Base-by-base conservation (phyloP, 2,329 filamentous ascomycete species). In the Fusarium paranaense region DNA sequence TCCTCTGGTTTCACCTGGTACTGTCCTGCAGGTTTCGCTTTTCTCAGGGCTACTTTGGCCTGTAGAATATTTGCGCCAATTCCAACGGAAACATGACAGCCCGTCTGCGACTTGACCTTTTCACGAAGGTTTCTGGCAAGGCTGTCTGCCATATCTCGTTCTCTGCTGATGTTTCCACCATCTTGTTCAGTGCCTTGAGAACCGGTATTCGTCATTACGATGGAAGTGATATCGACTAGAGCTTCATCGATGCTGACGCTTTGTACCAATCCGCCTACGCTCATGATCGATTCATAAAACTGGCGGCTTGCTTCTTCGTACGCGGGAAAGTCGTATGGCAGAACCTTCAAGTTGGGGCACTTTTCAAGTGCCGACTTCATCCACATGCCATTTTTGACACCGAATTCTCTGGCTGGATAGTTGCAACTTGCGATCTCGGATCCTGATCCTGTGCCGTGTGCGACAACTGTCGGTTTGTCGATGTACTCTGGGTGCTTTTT, bases 381-480 rank as follows among this genome's bases (percentile, higher is more conserved):
- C 97, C 97, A 99, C 97, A 98, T 99, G 40, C 97, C 97, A 76
- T 99, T 99, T 80, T 95, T 98, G 64, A 99, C 88, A 1, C 96
- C 96, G 76, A 92, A 97, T 35, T 90, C 88, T 40, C 97, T 91
- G 8, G 97, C 97, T 22, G 93, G 91, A 80, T 99, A 99, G 78
- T 99, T 99, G 83, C 97, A 99, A 73, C 95, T 98, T 25, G 97
- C 97, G 78, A 99, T 98, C 80, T 99, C 97, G 0, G 96, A 98
- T 0, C 94, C 95, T 27, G 90, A 90, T 0, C 96, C 96, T 52
- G 89, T 89, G 6, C 96, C 93, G 79, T 99, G 97, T 5, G 97
- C 96, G 37, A 99, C 94, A 1, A 94, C 97, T 3, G 93, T 91
- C 0, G 97, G 97, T 79, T 95, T 96, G 60, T 94, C 91, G 42